Evolutionary conservation across 192 early-diverging fungal genomes (phyloP), one percentile per base, ranked within the genome.

Genomic region (Entophlyctis luteolus): DNA sequence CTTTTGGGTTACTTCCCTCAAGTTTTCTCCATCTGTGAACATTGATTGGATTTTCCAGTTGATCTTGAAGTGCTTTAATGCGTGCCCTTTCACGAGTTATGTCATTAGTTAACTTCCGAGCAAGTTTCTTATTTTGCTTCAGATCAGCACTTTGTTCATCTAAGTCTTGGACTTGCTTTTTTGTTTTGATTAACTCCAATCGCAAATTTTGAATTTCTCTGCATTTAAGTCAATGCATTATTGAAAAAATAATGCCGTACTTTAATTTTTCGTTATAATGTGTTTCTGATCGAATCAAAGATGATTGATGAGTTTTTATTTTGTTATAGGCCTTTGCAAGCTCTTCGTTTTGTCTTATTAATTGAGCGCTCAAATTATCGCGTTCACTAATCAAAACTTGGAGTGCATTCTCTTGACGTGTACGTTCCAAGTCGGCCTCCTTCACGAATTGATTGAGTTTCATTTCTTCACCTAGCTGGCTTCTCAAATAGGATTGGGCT

Each of bases 21-120:
- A 87, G 67, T 55, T 84, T 82, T 33, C 85, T 55, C 85, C 85
- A 87, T 16, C 85, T 70, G 57, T 87, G 85, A 6, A 87, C 82
- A 67, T 87, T 87, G 53, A 87, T 76, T 29, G 82, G 84, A 38
- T 87, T 79, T 59, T 75, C 53, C 8, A 86, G 72, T 74, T 87
- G 77, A 28, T 87, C 79, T 50, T 86, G 78, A 18, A 87, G 72
- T n/a, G 81, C 84, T 67, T 83, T 87, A n/a, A 77, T 75, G 22
- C 77, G 70, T 16, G 73, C 79, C 56, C 74, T 59, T 46, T 79
- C 76, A 18, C 57, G 32, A 38, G 77, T 71, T 32, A 86, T 67
- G 32, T 80, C 75, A 58, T 42, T 79, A 36, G 81, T 73, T 1
- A 86, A 55, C 20, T 68, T 46, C 34, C 59, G 57, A 28, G 81